phyloP scores from a whole-genome alignment of 164 flowering plant species.

The Berberis thunbergii region DNA sequence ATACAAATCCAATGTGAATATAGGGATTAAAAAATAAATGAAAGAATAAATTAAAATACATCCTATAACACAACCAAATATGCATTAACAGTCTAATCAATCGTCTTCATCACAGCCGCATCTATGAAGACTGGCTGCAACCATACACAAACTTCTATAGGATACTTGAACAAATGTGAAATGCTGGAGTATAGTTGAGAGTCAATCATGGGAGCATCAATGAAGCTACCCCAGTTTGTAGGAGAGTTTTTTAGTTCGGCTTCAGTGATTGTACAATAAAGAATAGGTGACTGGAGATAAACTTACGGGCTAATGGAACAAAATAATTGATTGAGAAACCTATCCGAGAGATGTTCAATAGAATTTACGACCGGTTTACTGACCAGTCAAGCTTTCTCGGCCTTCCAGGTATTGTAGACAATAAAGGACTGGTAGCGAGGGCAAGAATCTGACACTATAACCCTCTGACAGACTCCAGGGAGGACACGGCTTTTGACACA shows the following conservation, averaged over 20 bases:
- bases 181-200: constrained; percentile 1
- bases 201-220: constrained; percentile 2
- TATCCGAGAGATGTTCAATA: constrained; percentile 5
- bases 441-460: neutral
- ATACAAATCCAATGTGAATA: no score
- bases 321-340: constrained; percentile 9
- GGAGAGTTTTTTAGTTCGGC: neutral
- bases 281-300: constrained; percentile 12
- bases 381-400: neutral
- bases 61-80: no score
- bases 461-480: neutral
- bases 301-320: constrained; percentile 4
- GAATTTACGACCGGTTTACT: constrained; percentile 10
- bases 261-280: constrained; percentile 11
- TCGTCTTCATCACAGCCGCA: no score
- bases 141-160: neutral
- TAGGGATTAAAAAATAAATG: no score
- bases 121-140: neutral
- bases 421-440: constrained; percentile 6
- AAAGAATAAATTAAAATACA: no score
- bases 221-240: constrained; percentile 10
- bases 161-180: neutral
- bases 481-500: neutral
- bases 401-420: constrained; percentile 4
- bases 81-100: no score